phyloP scores from a whole-genome alignment of 768 basidiomycete species.

The Myochromella boudieri region DNA sequence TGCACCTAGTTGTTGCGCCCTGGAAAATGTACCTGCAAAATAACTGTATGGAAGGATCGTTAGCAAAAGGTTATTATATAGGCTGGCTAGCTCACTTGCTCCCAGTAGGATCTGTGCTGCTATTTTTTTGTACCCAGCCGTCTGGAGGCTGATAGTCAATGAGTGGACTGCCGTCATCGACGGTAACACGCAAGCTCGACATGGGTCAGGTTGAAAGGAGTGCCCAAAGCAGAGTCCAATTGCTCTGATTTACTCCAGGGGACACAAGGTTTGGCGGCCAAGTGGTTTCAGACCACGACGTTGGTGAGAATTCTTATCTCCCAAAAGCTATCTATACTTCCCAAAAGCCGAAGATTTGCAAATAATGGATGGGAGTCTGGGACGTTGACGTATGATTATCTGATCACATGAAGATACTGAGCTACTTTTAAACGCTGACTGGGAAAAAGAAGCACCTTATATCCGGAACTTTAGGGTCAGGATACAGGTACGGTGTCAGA shows the following conservation, averaged over 20 bases:
- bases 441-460: background rate
- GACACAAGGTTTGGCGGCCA: too few species aligned
- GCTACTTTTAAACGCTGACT: background rate
- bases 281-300: too few species aligned
- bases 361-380: background rate
- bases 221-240: too few species aligned
- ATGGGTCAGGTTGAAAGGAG: constrained; percentile 8
- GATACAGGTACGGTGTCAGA: too few species aligned
- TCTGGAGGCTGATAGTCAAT: constrained; percentile 21
- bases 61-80: background rate
- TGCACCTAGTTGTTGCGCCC: constrained; percentile 27
- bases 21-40: constrained; percentile 34
- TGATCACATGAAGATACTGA: background rate
- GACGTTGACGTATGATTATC: constrained; percentile 12
- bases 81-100: constrained; percentile 5
- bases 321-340: too few species aligned
- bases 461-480: too few species aligned
- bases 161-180: constrained; percentile 27
- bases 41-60: constrained; percentile 27
- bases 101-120: constrained; percentile 11
- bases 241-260: too few species aligned
- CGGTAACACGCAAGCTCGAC: constrained; percentile 20
- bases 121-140: constrained; percentile 20
- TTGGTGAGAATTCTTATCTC: background rate
- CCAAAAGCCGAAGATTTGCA: too few species aligned